phyloP scores from a whole-genome alignment of 345 rosid genomes.

The Gossypium raimondii region DNA sequence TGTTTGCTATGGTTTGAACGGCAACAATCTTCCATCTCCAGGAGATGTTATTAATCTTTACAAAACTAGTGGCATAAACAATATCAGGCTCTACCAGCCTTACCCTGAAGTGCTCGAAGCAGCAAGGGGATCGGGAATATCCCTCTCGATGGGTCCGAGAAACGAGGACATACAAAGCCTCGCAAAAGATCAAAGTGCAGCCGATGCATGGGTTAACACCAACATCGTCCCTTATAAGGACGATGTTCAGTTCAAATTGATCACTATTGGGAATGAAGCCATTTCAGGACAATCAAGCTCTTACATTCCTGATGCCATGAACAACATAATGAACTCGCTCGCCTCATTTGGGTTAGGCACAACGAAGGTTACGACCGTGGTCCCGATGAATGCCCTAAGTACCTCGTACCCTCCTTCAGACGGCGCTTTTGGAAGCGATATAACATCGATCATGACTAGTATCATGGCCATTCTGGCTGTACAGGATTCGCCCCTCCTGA shows the following conservation, averaged over 20 bases:
- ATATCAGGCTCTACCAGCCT: conserved; percentile 36
- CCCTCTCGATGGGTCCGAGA: conserved; percentile 24
- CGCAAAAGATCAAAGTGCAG: conserved; percentile 18
- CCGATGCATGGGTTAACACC: conserved; percentile 22
- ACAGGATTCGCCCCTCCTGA: conserved; percentile 29
- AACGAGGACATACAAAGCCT: conserved; percentile 32
- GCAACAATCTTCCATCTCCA: conserved; percentile 39
- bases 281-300: conserved; percentile 22
- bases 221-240: conserved; percentile 26
- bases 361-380: conserved; percentile 25
- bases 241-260: conserved; percentile 23
- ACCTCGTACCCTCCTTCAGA: conserved; percentile 42
- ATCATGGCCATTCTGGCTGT: conserved; percentile 15
- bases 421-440: conserved; percentile 19
- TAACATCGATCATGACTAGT: conserved; percentile 13
- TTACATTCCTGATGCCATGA: conserved; percentile 24
- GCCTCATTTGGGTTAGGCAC: conserved; percentile 8
- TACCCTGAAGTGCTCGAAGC: conserved; percentile 29
- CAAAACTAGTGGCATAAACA: conserved; percentile 17
- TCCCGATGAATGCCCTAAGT: conserved; percentile 15
- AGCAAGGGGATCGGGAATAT: conserved; percentile 18
- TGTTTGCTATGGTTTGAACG: conserved; percentile 35
- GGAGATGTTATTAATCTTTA: conserved; percentile 29
- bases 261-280: conserved; percentile 41
- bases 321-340: conserved; percentile 24